Base-by-base conservation (phyloP, 495 filamentous ascomycete species). In the Penicillium ucsense region DNA sequence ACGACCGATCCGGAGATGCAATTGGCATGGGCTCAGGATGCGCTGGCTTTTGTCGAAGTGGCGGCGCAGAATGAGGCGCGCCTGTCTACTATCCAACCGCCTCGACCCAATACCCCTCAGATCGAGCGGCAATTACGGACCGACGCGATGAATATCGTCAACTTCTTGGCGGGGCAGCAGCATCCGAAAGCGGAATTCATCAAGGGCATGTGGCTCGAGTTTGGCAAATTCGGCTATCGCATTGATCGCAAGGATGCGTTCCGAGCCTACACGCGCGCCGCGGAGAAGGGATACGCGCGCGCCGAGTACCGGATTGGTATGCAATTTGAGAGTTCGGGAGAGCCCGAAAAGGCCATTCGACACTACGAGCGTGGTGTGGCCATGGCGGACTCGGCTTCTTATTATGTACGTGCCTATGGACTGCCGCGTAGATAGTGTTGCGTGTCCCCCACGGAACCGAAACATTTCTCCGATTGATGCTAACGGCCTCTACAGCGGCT, bases 251-350 rank as follows among this genome's bases (percentile, higher is more conserved):
- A 90, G 55, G 91, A 95, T 65, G 92, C 92, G 11, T 97, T 90
- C 62, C 64, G 81, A 40, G 84, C 81, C 55, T 98, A 95, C 67
- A 79, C 78, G 43, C 74, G 85, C 51, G 85, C 92, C n/a, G 86
- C 89, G 39, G 84, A 94, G 48, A 83, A 84, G 48, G 89, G 88
- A n/a, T 94, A 85, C 71, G 84, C 86, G n/a, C 75, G 92, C 47
- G 89, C 94, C 34, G 88, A 97, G 61, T 98, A 98, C 66, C 79
- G 92, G 30, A 95, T 98, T 63, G 92, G 92, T 44, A 97, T 96
- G 92, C 89, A 95, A 43, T 97, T 88, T 62, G 92, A 98, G 64
- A 85, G 81, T 56, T 88, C 88, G 5, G 95, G 92, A 54, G 90
- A 97, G 56, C 81, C 86, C 31, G 75, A 82, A 32, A 96, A 95